Conservation (phyloP, 2,329 filamentous ascomycete species). For the Trichoderma endophyticum region DNA sequence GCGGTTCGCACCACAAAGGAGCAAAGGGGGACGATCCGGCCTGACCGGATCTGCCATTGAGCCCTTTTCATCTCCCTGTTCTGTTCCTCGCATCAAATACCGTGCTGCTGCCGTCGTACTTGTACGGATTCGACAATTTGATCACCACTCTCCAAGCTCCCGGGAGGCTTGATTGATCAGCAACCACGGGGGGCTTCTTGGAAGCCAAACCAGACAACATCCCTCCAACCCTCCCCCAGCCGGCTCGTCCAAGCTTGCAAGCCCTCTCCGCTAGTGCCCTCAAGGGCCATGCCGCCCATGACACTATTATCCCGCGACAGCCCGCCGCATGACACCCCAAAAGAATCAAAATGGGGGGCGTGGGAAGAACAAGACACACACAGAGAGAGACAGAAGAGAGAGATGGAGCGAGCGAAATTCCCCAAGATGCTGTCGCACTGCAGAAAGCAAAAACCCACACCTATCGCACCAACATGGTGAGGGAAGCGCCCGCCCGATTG, state of each 20-base stretch:
- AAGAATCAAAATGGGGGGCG: neutral
- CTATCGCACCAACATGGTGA: neutral
- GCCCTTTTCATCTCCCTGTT: neutral
- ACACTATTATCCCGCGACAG: constrained; percentile 14
- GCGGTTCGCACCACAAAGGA: neutral
- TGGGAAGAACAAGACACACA: neutral
- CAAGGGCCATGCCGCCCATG: constrained; percentile 4
- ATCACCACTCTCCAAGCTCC: neutral
- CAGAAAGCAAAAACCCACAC: neutral
- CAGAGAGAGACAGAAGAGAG: neutral
- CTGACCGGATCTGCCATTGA: constrained; percentile 12
- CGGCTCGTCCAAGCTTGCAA: neutral
- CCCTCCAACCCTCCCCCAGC: neutral
- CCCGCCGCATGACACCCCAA: constrained; percentile 17
- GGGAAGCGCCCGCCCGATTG: neutral
- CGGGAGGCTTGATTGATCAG: constrained; percentile 12
- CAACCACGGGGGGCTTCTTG: neutral
- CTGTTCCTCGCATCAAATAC: neutral
- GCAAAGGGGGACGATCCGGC: constrained; percentile 9
- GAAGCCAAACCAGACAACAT: neutral
- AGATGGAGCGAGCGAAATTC: neutral
- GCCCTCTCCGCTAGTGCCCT: constrained; percentile 6
- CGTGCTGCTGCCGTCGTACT: neutral
- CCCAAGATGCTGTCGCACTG: constrained; percentile 2
- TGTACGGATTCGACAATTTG: neutral